Percentiles rank a stretch among this genome's conserved stretches.
Conservation (phyloP, 371 early-diverging fungal species). For the Mortierella sp. region DNA sequence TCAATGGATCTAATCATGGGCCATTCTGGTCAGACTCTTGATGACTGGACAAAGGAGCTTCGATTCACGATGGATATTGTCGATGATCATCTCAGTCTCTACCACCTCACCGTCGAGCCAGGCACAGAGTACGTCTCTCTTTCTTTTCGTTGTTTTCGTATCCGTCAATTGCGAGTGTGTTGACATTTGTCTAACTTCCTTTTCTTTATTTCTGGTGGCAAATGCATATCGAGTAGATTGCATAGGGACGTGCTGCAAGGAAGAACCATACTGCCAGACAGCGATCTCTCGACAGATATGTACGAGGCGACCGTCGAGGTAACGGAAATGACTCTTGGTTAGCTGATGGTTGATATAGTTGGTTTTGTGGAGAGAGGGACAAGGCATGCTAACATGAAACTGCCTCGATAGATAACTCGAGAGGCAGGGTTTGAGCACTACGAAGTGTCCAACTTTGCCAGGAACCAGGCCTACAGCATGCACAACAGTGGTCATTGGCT, state of each 20-base stretch:
- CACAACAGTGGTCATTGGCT: slow-evolving; percentile 91
- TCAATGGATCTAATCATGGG: slow-evolving; percentile 92
- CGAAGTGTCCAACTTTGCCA: slow-evolving; percentile 88
- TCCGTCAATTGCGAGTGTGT: neutral
- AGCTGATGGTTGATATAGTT: neutral
- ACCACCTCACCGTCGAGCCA: slow-evolving; percentile 88
- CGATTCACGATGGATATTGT: slow-evolving; percentile 69
- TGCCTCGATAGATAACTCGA: slow-evolving; percentile 53
- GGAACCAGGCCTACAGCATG: slow-evolving; percentile 64
- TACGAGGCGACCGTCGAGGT: slow-evolving; percentile 76
- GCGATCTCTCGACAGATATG: slow-evolving; percentile 79
- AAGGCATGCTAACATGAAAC: neutral
- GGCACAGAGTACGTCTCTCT: slow-evolving; percentile 77
- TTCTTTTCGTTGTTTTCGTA: neutral
- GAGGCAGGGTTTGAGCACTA: slow-evolving; percentile 79
- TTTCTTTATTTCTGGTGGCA: neutral
- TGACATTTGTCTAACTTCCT: neutral
- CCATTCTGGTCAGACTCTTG: slow-evolving; percentile 75
- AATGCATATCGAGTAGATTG: slow-evolving; percentile 55
- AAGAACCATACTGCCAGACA: slow-evolving; percentile 59
- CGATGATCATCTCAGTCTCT: slow-evolving; percentile 80
- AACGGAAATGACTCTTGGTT: neutral
- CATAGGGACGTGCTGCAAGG: slow-evolving; percentile 65
- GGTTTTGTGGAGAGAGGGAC: neutral
- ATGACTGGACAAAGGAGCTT: slow-evolving; percentile 78